These are phyloP conservation scores for Paraphoma chrysanthemicola DNA, from an alignment of 2,329 filamentous ascomycete genomes.

Conservation along the genomic window DNA sequence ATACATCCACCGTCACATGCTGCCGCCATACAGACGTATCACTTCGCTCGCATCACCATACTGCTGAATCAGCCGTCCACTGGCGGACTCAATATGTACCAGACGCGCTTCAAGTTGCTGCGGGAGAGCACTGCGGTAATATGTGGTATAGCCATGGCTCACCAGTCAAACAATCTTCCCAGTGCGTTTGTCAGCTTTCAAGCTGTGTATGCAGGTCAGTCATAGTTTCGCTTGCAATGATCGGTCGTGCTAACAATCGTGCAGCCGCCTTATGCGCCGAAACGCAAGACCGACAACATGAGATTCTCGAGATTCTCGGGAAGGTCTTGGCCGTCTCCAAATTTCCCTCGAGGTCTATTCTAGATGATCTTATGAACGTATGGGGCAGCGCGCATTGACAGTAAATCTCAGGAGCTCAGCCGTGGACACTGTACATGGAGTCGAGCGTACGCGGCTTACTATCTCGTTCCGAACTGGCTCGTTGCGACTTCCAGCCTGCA, in stretches of 20 bases:
- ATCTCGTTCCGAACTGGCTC: neutral
- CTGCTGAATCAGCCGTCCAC: conserved; percentile 60
- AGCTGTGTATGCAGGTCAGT: conserved; percentile 40
- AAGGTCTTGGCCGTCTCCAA: conserved; percentile 29
- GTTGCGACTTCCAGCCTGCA: neutral
- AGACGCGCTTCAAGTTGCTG: conserved; percentile 53
- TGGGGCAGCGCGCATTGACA: conserved; percentile 43
- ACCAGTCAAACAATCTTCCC: conserved; percentile 33
- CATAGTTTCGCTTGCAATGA: neutral
- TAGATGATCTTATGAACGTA: conserved; percentile 33
- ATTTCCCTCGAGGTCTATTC: conserved; percentile 33
- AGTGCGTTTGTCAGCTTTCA: conserved; percentile 40
- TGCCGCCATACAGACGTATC: conserved; percentile 60
- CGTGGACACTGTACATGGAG: neutral
- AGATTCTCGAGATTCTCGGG: conserved; percentile 22
- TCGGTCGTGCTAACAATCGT: neutral
- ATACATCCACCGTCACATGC: conserved; percentile 42
- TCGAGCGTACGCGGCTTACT: neutral
- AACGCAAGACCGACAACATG: conserved; percentile 24
- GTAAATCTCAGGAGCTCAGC: neutral
- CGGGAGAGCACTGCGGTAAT: conserved; percentile 57
- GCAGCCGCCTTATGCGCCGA: conserved; percentile 29
- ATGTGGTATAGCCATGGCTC: conserved; percentile 58
- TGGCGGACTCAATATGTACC: conserved; percentile 57
- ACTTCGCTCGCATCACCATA: conserved; percentile 61